Base-by-base conservation (phyloP, 768 basidiomycete genomes). In the Lyophyllum decastes region DNA sequence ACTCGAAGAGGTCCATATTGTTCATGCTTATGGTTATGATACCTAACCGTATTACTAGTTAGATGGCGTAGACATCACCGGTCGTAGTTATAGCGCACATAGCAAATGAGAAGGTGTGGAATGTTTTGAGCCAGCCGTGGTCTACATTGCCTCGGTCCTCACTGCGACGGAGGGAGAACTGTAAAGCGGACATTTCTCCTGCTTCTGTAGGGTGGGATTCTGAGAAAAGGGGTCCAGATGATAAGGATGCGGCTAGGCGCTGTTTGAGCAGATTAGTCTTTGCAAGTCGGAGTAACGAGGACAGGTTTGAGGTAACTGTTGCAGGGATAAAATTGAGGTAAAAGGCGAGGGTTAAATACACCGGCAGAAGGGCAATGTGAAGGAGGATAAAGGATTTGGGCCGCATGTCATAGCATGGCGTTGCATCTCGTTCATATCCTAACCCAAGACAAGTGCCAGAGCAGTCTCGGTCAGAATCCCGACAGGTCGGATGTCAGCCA, bases 51-150 rank as follows among this genome's bases (percentile, higher is more conserved):
- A 14, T 53, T 17, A 1, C 7, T 16, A 21, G 12, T 4, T 24
- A 45, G 11, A 27, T 10, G 16, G 27, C 30, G 12, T n/a, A 2
- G 11, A 49, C 16, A 38, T 45, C 10, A 14, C 12, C 26, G 54
- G n/a, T 12, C 34, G 26, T 41, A 41, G 50, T 19, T 27, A 54
- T 7, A 66, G 77, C 84, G 38, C 68, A 89, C 87, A 72, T 71
- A 0, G 88, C 83, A 63, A 92, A 92, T 1, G 88, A 82, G 68
- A 94, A 95, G 0, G 92, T 90, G 64, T 94, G 88, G 78, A 91
- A 90, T 0, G 90, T 87, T 78, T 93, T 94, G 52, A 95, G 76
- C 92, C 92, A 95, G 24, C 83, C 89, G 62, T 92, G 91, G 66
- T 94, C 84, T 7, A 88, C 89, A 48, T 88, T 74, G 2, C 89